Base-by-base conservation (phyloP, 2,329 filamentous ascomycete genomes). In the Paraphoma chrysanthemicola region DNA sequence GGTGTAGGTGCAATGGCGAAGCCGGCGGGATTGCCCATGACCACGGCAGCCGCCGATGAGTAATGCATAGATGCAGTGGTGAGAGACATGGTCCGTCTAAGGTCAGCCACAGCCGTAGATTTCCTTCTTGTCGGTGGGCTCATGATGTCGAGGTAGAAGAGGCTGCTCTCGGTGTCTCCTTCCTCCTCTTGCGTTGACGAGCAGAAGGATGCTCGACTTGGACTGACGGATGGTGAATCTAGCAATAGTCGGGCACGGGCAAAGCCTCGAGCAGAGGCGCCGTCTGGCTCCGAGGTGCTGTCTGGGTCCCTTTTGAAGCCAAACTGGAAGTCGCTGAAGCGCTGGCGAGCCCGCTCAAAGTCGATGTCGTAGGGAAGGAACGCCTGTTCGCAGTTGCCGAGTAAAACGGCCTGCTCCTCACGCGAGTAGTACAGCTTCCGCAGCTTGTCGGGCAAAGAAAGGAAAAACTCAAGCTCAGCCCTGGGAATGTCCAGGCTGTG, bases 391-490 rank as follows among this genome's bases (percentile, higher is more conserved):
- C 66, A 62, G 64, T 63, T 57, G 60, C 45, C 57, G 41, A 84
- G 84, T 53, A 89, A 80, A 55, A 87, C 76, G 43, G 85, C 78
- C 65, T 90, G 89, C 77, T 95, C 91, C 74, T 93, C 89, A 47
- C 81, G 82, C 23, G 88, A 88, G 73, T 93, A 89, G 59, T 90
- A 86, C 62, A 85, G 86, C 62, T 86, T 85, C 70, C 87, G 88
- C 61, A 92, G 83, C 75, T 92, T 92, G 60, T 90, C 86, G 17
- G 91, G 90, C 42, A 93, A 81, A 18, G 83, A 86, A 51, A 88
- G 81, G 72, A 88, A 93, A 81, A 90, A 92, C 60, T 85, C 82
- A 52, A 85, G 85, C 66, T 91, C 87, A 30, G 83, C 81, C 53
- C 83, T 82, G 51, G 83, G 77, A 60, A 76, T 76, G 68, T 63